Percentiles rank a stretch among this genome's conserved stretches.
Conservation (phyloP, 129 eudicot genomes). For the Tanacetum coccineum region DNA sequence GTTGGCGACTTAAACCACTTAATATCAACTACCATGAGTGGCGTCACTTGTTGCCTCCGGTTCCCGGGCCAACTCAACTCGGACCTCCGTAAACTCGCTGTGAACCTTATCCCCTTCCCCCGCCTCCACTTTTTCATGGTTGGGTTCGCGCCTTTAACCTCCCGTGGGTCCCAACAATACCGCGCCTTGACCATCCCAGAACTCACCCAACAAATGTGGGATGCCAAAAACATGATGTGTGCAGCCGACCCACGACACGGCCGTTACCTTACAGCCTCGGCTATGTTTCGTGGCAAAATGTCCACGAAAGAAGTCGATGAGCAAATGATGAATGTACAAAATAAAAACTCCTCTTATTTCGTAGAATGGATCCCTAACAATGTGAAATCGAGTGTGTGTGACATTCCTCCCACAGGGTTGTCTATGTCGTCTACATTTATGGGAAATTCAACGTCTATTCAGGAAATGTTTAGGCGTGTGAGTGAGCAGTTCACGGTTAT, state of each 20-base stretch:
- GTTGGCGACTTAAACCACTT: conserved; percentile 81
- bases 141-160: conserved; percentile 71
- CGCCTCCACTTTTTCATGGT: conserved; percentile 87
- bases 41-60: conserved; percentile 79
- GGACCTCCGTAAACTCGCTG: conserved; percentile 76
- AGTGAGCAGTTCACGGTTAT: conserved; percentile 69
- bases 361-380: conserved; percentile 78
- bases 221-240: conserved; percentile 75
- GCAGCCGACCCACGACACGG: conserved; percentile 83
- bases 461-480: conserved; percentile 72
- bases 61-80: conserved; percentile 84
- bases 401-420: conserved; percentile 61
- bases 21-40: conserved; percentile 82
- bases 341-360: conserved; percentile 66
- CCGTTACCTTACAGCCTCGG: conserved; percentile 65
- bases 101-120: conserved; percentile 72
- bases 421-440: conserved; percentile 67
- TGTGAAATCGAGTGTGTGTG: conserved; percentile 72
- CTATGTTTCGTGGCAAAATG: conserved; percentile 68
- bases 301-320: conserved; percentile 67
- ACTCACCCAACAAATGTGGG: conserved; percentile 79
- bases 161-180: conserved; percentile 65
- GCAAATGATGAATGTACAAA: conserved; percentile 69
- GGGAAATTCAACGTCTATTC: conserved; percentile 71
- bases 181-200: conserved; percentile 64